phyloP scores from a whole-genome alignment of 306 rosid species.

The Gynostemma pentaphyllum region DNA sequence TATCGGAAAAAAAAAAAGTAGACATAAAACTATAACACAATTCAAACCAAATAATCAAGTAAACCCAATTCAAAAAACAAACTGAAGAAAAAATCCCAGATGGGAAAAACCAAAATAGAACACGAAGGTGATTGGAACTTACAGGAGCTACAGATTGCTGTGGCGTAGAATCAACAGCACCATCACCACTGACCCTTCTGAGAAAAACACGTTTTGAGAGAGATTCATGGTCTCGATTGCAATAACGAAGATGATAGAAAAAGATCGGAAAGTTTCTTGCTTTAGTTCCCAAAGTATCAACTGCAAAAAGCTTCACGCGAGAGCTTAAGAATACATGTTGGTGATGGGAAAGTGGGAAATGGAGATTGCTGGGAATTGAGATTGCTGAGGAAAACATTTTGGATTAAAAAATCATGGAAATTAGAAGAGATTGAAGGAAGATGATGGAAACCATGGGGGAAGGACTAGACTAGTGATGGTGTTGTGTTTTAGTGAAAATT shows the following conservation, averaged over 20 bases:
- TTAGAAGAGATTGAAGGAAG: background rate
- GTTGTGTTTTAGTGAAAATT: too few species aligned
- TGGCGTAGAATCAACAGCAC: slow-evolving; percentile 32
- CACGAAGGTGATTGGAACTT: slow-evolving; percentile 8
- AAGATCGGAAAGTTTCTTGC: slow-evolving; percentile 15
- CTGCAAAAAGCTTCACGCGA: slow-evolving; percentile 11
- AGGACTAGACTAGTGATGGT: too few species aligned
- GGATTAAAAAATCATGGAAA: background rate
- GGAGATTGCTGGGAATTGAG: slow-evolving; percentile 30
- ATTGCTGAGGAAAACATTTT: slow-evolving; percentile 39
- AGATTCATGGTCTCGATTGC: slow-evolving; percentile 15
- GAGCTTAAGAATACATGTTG: background rate
- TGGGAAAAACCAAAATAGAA: background rate
- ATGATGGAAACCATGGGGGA: too few species aligned
- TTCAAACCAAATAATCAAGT: background rate
- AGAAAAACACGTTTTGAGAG: slow-evolving; percentile 17
- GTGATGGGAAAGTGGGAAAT: slow-evolving; percentile 19
- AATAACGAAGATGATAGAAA: background rate
- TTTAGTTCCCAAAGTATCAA: slow-evolving; percentile 13
- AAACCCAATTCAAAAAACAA: background rate
- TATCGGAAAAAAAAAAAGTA: too few species aligned
- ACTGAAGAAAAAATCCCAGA: background rate
- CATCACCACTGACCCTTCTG: slow-evolving; percentile 30
- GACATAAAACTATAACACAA: background rate
- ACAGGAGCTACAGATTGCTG: slow-evolving; percentile 34